Percentiles rank a stretch among this genome's conserved stretches.
These are phyloP conservation scores for Adenanthera pavonina DNA, from an alignment of 306 rosid species.

Conservation along the genomic window DNA sequence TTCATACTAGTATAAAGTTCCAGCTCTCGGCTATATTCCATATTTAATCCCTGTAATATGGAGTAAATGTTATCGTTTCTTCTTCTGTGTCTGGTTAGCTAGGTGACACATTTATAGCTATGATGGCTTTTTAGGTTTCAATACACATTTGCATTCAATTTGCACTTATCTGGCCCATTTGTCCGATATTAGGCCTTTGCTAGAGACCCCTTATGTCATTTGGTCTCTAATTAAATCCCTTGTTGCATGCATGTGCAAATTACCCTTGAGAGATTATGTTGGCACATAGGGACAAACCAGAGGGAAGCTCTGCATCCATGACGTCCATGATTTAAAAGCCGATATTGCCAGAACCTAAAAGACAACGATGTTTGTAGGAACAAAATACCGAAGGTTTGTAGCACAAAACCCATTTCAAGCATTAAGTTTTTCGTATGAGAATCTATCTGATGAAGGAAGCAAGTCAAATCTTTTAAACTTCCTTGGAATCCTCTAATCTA, in stretches of 20 bases:
- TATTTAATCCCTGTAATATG: no score
- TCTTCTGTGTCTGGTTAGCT: background rate
- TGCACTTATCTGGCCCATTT: background rate
- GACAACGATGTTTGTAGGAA: background rate
- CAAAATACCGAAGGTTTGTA: background rate
- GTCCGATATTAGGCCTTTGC: background rate
- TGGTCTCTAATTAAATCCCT: background rate
- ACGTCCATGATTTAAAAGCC: conserved; percentile 1
- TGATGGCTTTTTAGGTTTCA: background rate
- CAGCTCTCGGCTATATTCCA: background rate
- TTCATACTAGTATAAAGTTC: no score
- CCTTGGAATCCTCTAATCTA: background rate
- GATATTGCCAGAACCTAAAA: background rate
- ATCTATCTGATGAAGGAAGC: background rate
- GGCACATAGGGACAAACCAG: background rate
- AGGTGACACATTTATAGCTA: background rate
- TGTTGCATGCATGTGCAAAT: background rate
- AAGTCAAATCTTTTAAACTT: background rate
- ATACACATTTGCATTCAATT: background rate
- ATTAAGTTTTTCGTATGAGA: conserved; percentile 24
- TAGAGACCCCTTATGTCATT: background rate
- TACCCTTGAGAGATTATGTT: background rate
- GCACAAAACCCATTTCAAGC: conserved; percentile 20
- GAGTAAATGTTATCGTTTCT: no score
- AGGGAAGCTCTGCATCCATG: conserved; percentile 11